Base-by-base conservation (phyloP, 306 rosid genomes). In the Gastrolobium bilobum region DNA sequence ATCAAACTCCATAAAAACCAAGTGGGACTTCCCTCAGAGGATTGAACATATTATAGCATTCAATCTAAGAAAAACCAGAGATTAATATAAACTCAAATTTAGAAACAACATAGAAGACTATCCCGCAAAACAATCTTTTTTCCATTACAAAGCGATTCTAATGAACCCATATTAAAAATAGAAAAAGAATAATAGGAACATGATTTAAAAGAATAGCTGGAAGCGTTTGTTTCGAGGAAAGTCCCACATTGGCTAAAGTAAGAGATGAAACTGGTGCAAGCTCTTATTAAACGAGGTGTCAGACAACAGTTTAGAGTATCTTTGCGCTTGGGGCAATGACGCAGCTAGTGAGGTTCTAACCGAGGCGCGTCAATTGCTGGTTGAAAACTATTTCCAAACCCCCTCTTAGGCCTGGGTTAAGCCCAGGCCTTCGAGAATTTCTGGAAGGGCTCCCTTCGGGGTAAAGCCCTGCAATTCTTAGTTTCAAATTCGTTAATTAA, bases 301-400 rank as follows among this genome's bases (percentile, higher is more conserved):
- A 3, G 6, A 1, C 26, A 0, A 0, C 0, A 0, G 0, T 0
- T 0, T 0, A 5, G 34, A 1, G 6, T 1, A 79, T 79, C 83
- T 79, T 79, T 79, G 78, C 78, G 78, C 78, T 56, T 73, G 78
- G 78, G 78, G 78, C 78, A 73, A 73, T 73, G 78, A 73, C 78
- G 78, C 78, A 73, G 68, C 78, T 73, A 73, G 68, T 73, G 78
- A 73, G 78, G 78, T 73, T 57, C 78, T 59, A 74, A 60, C 69
- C 79, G 47, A 44, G 59, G 79, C 59, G 78, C 68, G 70, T 74
- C 79, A 31, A 74, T 60, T 74, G 79, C 59, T 59, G 79, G 79
- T 74, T 74, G 79, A 74, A 74, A 74, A 74, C 79, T 74, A 74
- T 59, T 74, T 74, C 59, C 79, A 74, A 74, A 74, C 60, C 79